phyloP scores from a whole-genome alignment of 139 green algal genomes.

The Coelastrella sp. region DNA sequence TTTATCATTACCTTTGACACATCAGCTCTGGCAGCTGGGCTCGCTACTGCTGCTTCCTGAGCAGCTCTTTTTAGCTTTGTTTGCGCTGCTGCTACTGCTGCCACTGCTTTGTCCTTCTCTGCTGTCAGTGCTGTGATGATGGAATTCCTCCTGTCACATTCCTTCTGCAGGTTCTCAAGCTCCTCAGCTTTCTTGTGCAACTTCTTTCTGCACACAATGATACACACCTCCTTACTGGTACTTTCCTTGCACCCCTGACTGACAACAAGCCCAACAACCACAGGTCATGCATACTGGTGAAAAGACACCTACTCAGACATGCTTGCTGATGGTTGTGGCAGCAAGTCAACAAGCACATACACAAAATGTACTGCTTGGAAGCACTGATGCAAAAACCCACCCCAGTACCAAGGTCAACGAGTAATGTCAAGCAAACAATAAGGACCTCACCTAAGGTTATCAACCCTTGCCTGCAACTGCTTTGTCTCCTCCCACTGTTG shows the following conservation, averaged over 20 bases:
- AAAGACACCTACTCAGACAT: no score
- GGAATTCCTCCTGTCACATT: constrained; percentile 48
- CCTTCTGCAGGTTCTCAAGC: constrained; percentile 55
- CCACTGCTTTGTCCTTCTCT: constrained; percentile 37
- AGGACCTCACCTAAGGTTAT: constrained; percentile 57
- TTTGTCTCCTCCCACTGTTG: constrained; percentile 83
- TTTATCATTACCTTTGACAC: constrained; percentile 9
- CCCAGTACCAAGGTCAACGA: not conserved
- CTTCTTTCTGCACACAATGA: constrained; percentile 54
- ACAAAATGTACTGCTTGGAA: not conserved
- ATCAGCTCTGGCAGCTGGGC: constrained; percentile 11
- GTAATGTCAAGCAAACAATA: not conserved
- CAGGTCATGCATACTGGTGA: not conserved
- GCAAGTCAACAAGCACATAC: no score
- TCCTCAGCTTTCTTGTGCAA: constrained; percentile 67
- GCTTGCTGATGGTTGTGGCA: no score
- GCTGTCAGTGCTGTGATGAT: constrained; percentile 40
- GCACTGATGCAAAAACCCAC: no score
- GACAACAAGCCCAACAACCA: not conserved
- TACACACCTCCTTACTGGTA: not conserved
- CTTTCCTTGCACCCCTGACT: not conserved
- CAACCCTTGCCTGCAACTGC: constrained; percentile 74
- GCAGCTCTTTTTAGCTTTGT: constrained; percentile 51
- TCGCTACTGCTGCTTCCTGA: constrained; percentile 53
- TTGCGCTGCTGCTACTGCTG: constrained; percentile 28